Evolutionary conservation across 2,329 filamentous ascomycete species (phyloP), one percentile per base, ranked within the genome.

Genomic region (Grosmannia serpens): DNA sequence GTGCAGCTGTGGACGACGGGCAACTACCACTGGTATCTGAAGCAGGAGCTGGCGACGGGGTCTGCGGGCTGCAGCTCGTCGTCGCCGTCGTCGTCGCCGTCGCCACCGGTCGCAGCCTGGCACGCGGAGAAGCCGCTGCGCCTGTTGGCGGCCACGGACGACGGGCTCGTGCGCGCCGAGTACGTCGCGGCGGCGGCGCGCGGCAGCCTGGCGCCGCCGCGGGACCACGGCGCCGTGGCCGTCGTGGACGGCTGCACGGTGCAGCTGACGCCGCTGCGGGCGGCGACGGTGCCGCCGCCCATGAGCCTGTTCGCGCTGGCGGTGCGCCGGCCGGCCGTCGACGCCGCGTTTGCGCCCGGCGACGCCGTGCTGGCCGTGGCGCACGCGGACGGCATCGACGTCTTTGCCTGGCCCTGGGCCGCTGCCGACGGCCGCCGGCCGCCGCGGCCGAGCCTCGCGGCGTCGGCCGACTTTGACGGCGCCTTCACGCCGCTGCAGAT

Each of bases 11-110:
- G 94, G 94, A 96, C 91, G 0, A 96, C 87, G 80, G 88, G 90
- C 24, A 99, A 99, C 70, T 99, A 99, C 65, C 89, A 97, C 69
- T 99, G 94, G 82, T 97, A 97, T 70, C 77, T 99, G 20, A 99
- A 99, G 74, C 91, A 96, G 69, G 91, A 96, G 68, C 77, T 96
- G 8, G 72, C 75, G 8, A 73, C 79, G 10, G 31, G 7, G 20
- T 20, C 20, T 4, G 41, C 6, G 2, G n/a, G 41, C 41, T 5
- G 41, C 41, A 46, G n/a, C 41, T 4, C 2, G 15, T 2, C 9
- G 7, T 4, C 15, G 11, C 7, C 35, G n/a, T 17, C 50, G 17
- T 8, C 6, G 6, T 24, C 22, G 5, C 20, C 29, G 10, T 24
- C 47, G 5, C 2, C 71, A 35, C 4, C 46, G 56, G 67, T 53